Evolutionary conservation across 768 basidiomycete genomes (phyloP), one percentile per base, ranked within the genome.

Genomic region (Lactarius indigo): DNA sequence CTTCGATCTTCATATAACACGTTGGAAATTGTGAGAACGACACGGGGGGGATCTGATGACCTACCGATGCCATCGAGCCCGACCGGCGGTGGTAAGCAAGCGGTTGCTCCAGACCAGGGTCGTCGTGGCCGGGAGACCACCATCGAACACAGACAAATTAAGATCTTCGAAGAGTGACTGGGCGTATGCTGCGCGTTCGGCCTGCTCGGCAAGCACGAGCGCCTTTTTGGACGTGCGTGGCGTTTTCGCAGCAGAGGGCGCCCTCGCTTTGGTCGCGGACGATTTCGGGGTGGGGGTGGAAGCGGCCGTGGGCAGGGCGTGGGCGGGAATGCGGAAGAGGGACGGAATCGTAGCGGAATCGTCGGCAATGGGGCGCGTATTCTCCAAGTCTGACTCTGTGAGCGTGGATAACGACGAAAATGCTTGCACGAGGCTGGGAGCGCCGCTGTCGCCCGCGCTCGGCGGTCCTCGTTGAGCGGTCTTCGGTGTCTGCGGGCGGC

Each of bases 1-100:
- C 57, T 81, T 79, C 23, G 83, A 83, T 57, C 86, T 88, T 63
- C 8, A 37, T 59, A 57, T 15, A 26, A 12, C 9, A 30, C 37
- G 18, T 33, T 26, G 18, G 15, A 10, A 37, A 35, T 33, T 28
- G n/a, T 23, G 8, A 52, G 47, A 17, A 26, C 23, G 5, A 26
- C 17, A 23, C 13, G 15, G 5, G 23, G 26, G 23, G 2, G 13
- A 52, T 26, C 50, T 13, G 23, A 26, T 17, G 26, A 52, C 69
- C 6, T 15, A 65, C 70, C 68, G 61, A 39, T 66, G 70, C 70
- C 70, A 71, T 28, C 68, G 62, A 20, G 70, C 70, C 10, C 70
- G 68, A 17, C 70, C 70, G 5, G 70, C 70, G 0, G 70, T 71
- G 23, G 70, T 66, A 55, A 71, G 47, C 10, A 71, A 65, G 8